These are phyloP conservation scores for Jatropha podagrica DNA, from an alignment of 441 rosid genomes.

Conservation along the genomic window DNA sequence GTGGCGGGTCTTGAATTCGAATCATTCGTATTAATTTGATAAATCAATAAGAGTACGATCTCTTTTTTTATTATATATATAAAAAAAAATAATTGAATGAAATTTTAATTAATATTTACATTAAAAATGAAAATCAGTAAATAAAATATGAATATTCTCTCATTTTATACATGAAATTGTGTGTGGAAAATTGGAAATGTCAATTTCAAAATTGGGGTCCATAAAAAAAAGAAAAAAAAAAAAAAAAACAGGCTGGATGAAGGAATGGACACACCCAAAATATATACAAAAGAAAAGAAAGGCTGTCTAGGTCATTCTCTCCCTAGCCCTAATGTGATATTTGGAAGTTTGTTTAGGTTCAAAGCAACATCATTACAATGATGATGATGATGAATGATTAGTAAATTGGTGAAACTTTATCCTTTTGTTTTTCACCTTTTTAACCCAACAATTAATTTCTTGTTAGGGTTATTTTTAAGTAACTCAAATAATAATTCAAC, in stretches of 20 bases:
- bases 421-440: not conserved
- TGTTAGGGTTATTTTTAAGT: not conserved
- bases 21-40: too few relatives aligned
- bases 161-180: not conserved
- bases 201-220: constrained; percentile 14
- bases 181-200: not conserved
- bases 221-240: not conserved
- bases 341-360: constrained; percentile 42
- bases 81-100: too few relatives aligned
- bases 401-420: constrained; percentile 6
- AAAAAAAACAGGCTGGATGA: constrained; percentile 18
- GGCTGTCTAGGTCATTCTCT: not conserved
- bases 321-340: constrained; percentile 27
- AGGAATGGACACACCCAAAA: not conserved
- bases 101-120: too few relatives aligned
- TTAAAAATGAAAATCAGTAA: too few relatives aligned
- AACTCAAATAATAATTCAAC: not conserved
- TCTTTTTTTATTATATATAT: too few relatives aligned
- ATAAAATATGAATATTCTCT: too few relatives aligned
- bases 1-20: too few relatives aligned
- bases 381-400: constrained; percentile 27
- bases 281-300: not conserved
- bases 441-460: not conserved
- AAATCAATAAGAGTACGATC: too few relatives aligned
- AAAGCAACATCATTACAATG: constrained; percentile 32